phyloP scores from a whole-genome alignment of 2,329 filamentous ascomycete species.

The Alternaria sp. region DNA sequence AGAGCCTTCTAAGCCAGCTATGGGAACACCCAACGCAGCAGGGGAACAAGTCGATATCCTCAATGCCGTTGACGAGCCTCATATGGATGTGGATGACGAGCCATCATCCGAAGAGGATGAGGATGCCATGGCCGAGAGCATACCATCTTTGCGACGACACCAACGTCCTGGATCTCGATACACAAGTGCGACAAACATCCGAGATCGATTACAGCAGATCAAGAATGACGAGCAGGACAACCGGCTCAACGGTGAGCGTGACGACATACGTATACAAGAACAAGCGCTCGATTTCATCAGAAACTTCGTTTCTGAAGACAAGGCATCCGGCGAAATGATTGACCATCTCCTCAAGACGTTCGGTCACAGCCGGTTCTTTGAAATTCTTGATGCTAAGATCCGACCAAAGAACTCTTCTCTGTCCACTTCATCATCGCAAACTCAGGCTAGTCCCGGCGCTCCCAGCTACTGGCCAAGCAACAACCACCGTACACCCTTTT shows the following conservation, averaged over 20 bases:
- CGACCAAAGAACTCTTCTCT: conserved; percentile 56
- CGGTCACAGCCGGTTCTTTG: conserved; percentile 79
- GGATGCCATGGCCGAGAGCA: conserved; percentile 57
- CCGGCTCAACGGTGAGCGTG: conserved; percentile 71
- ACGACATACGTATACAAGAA: conserved; percentile 87
- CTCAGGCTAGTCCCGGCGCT: conserved; percentile 24
- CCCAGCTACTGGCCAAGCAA: conserved; percentile 64
- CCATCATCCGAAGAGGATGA: conserved; percentile 54
- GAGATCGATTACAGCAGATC: conserved; percentile 55
- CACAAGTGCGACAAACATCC: conserved; percentile 47
- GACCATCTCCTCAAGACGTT: conserved; percentile 81
- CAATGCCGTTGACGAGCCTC: conserved; percentile 59
- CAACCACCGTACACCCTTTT: conserved; percentile 64
- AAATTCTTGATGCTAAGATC: conserved; percentile 81
- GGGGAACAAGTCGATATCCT: conserved; percentile 68
- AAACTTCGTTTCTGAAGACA: conserved; percentile 79
- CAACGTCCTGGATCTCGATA: conserved; percentile 50
- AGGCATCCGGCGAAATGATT: conserved; percentile 72
- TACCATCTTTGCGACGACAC: conserved; percentile 50
- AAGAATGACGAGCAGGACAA: conserved; percentile 74
- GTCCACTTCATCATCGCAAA: conserved; percentile 14
- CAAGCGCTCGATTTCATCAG: conserved; percentile 89
- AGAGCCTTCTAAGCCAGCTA: conserved; percentile 57
- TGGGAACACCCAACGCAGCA: conserved; percentile 66
- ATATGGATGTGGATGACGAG: conserved; percentile 54